phyloP scores from a whole-genome alignment of 2,329 filamentous ascomycete genomes.

The Lecanicillium sp. region DNA sequence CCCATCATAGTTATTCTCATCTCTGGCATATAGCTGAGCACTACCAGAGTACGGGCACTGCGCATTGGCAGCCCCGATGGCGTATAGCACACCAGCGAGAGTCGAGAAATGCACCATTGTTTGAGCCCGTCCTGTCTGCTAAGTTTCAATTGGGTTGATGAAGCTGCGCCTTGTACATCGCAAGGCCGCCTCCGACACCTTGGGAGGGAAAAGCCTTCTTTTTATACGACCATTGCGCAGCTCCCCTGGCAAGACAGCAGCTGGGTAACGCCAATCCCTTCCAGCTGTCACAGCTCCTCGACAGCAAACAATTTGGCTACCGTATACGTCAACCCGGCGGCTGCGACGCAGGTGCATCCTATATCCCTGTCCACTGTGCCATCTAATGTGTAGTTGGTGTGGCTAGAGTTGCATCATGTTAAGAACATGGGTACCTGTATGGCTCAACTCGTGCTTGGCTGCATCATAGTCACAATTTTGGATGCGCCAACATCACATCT shows the following conservation, averaged over 20 bases:
- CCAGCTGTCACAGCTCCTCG: background rate
- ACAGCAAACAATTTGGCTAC: background rate
- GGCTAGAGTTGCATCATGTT: background rate
- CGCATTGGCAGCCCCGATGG: slow-evolving; percentile 23
- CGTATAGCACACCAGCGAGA: slow-evolving; percentile 21
- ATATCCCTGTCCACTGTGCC: background rate
- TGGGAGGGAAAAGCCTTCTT: too few species aligned
- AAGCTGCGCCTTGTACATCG: too few species aligned
- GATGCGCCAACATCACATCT: too few species aligned
- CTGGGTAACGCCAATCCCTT: background rate
- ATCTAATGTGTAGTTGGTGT: background rate
- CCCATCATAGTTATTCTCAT: slow-evolving; percentile 15
- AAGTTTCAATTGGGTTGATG: too few species aligned
- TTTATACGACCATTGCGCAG: background rate
- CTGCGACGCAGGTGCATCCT: background rate
- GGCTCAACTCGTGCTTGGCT: background rate
- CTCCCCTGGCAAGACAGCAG: background rate
- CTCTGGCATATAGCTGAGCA: slow-evolving; percentile 21
- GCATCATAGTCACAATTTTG: too few species aligned
- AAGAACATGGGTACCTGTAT: background rate
- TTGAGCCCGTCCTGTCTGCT: too few species aligned
- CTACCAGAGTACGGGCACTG: slow-evolving; percentile 31
- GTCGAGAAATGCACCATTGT: slow-evolving; percentile 23
- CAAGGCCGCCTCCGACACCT: too few species aligned
- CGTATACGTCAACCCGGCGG: background rate